Evolutionary conservation across 805 yeast genomes (phyloP).

Genomic region (Torulaspora franciscae): DNA sequence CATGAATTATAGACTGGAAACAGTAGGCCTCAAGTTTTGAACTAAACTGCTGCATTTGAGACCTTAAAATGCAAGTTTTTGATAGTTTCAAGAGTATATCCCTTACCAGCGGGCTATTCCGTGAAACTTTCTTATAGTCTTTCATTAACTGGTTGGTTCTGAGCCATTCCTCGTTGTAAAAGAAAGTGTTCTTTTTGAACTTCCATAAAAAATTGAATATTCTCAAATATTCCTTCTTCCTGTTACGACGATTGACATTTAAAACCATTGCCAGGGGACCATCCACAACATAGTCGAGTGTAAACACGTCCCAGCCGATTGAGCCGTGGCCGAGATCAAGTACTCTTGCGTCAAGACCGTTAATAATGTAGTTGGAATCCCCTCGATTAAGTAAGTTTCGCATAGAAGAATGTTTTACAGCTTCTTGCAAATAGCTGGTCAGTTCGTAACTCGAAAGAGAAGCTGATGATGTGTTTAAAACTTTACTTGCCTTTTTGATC

Average conservation of each 20-base stretch:
- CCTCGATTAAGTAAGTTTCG: conserved; percentile 37
- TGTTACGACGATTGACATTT: conserved; percentile 42
- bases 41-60: conserved; percentile 35
- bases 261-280: conserved; percentile 54
- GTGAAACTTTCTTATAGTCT: conserved; percentile 23
- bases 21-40: conserved; percentile 33
- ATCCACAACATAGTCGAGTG: conserved; percentile 64
- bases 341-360: conserved; percentile 75
- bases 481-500: conserved; percentile 47
- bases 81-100: conserved; percentile 31
- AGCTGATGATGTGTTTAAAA: conserved; percentile 59
- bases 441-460: conserved; percentile 60
- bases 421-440: conserved; percentile 57
- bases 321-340: conserved; percentile 68
- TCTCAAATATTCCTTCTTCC: conserved; percentile 59
- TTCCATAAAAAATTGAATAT: conserved; percentile 85
- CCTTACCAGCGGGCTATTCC: conserved; percentile 26
- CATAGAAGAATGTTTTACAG: conserved; percentile 53
- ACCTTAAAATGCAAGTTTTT: conserved; percentile 31
- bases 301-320: conserved; percentile 89
- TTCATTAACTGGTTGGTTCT: conserved; percentile 34
- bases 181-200: conserved; percentile 55
- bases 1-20: conserved; percentile 33
- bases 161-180: conserved; percentile 49
- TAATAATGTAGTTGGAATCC: conserved; percentile 39